These are phyloP conservation scores for Cardamine chenopodiifolia DNA, from an alignment of 345 rosid genomes.

Conservation along the genomic window DNA sequence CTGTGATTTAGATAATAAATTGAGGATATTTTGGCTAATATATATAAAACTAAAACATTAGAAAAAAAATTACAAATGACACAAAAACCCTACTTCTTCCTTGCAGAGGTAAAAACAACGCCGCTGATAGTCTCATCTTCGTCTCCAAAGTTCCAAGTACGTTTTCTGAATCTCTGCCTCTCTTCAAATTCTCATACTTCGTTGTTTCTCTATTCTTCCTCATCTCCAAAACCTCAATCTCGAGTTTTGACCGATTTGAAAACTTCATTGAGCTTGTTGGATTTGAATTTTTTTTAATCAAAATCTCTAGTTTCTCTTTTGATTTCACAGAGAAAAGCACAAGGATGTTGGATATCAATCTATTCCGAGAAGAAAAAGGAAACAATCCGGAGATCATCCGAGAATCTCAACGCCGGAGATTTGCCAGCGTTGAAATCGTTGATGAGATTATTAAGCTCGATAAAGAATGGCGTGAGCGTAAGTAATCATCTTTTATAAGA, in stretches of 20 bases:
- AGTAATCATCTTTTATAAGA: not conserved
- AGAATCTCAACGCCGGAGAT: constrained; percentile 79
- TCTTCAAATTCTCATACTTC: not conserved
- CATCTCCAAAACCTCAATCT: not conserved
- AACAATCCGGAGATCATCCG: constrained; percentile 71
- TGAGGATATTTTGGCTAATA: not conserved
- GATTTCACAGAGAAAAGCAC: not conserved
- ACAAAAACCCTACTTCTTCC: constrained; percentile 21
- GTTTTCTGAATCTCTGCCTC: not conserved
- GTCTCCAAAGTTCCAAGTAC: not conserved
- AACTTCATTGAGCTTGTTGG: not conserved
- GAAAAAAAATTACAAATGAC: not conserved
- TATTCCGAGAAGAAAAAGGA: constrained; percentile 76
- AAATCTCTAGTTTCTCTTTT: not conserved
- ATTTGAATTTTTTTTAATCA: not conserved
- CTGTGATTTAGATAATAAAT: not conserved
- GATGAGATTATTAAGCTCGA: constrained; percentile 77
- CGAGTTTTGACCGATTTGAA: not conserved
- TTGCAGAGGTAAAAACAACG: not conserved
- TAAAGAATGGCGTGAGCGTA: constrained; percentile 81
- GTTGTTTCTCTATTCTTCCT: not conserved
- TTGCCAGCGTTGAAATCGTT: constrained; percentile 60
- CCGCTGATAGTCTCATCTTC: not conserved
- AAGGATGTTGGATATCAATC: constrained; percentile 76
- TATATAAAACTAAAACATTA: not conserved